Percentiles rank a stretch among this genome's conserved stretches.
Evolutionary conservation across 306 rosid genomes (phyloP).

Genomic region (Rubus idaeus): DNA sequence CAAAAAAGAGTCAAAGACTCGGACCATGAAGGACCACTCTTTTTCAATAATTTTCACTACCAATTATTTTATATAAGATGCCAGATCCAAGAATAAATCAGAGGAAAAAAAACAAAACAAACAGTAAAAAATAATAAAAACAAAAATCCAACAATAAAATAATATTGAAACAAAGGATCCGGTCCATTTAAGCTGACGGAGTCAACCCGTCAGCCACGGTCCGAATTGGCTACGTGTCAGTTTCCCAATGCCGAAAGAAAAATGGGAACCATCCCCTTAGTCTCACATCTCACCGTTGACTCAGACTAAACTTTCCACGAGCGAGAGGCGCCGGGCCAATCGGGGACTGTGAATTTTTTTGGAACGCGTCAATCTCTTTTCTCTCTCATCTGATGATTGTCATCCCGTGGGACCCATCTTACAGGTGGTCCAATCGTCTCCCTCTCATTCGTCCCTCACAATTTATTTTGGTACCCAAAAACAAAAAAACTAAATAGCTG

Average conservation of each 20-base stretch:
- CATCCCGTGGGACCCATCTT: not conserved
- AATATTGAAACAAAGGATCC: not conserved
- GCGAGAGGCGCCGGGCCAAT: slow-evolving; percentile 46
- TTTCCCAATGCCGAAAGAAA: not conserved
- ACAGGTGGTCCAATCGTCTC: not conserved
- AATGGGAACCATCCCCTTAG: not conserved
- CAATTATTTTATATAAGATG: not conserved
- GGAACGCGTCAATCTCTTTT: slow-evolving; percentile 49
- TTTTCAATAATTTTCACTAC: not conserved
- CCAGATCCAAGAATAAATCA: not conserved
- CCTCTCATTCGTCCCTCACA: not conserved
- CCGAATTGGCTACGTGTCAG: slow-evolving; percentile 2
- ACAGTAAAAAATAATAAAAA: not conserved
- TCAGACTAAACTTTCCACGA: slow-evolving; percentile 32
- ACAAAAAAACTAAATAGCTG: too few relatives aligned
- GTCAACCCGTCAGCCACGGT: slow-evolving; percentile 37
- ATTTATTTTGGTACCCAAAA: too few relatives aligned
- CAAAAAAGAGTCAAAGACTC: not conserved
- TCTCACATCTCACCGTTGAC: slow-evolving; percentile 44
- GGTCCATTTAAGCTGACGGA: slow-evolving; percentile 6
- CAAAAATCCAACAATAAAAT: not conserved
- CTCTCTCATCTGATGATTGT: slow-evolving; percentile 9
- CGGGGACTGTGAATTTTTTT: slow-evolving; percentile 28
- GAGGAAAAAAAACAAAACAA: not conserved
- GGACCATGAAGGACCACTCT: not conserved